Base-by-base conservation (phyloP, 495 filamentous ascomycete genomes). In the Hyphodiscus hymeniophilus region DNA sequence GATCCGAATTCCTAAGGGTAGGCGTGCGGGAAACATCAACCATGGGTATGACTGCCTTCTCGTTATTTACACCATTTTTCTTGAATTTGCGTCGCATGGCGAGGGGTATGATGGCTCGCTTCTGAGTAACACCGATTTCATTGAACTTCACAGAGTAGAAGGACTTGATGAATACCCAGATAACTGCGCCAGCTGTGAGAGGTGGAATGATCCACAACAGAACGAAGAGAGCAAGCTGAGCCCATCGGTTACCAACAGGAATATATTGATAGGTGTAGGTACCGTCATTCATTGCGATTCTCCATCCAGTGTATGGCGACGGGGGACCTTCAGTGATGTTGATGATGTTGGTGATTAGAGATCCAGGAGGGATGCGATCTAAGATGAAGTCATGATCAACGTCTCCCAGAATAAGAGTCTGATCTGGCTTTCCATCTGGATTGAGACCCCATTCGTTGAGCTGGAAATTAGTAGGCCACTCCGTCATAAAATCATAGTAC, bases 101-200 rank as follows among this genome's bases (percentile, higher is more conserved):
- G 5, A 28, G 26, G 10, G 26, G 26, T 5, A 28, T 28, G 26
- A 28, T 28, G 4, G 5, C 26, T 10, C 10, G 26, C 26, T 28
- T 28, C 26, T 28, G 4, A 10, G 26, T 28, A 10, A 83, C 74
- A 36, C 83, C 83, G 11, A 76, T 60, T 57, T 83, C 71, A 58
- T 84, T 85, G 66, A 85, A 76, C 59, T 83, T 85, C 62, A 86
- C 77, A 20, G 76, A 71, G 62, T 85, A 86, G 62, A 84, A 86
- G 16, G 74, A 74, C 46, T 74, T 73, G 66, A 79, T 72, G 66
- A 82, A 86, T 2, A 76, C 57, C 58, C 70, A 83, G 1, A 78
- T 70, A 17, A 70, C 77, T 12, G 69, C 51, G 1, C 56, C 56
- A 8, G 67, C 81, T 5, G 71, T 72, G 5, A 70, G 5, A 12